Percentiles rank a stretch among this genome's conserved stretches.
These are phyloP conservation scores for Kodamaea sp. DNA, from an alignment of 1,139 yeast genomes.

Conservation along the genomic window DNA sequence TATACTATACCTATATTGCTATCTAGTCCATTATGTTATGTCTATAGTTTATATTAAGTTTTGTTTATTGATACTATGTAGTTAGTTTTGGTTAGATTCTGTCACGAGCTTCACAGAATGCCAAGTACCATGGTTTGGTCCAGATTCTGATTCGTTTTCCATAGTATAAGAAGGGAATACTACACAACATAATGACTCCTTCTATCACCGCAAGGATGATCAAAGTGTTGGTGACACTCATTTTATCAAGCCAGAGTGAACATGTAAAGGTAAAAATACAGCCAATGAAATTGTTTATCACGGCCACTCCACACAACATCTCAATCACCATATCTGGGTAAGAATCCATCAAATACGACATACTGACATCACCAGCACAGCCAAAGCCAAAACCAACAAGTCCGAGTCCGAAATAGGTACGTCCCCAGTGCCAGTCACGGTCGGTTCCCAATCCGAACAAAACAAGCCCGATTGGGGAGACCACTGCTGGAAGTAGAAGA, in stretches of 20 bases:
- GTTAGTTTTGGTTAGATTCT: background rate
- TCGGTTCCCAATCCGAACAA: constrained; percentile 40
- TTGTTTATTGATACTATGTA: background rate
- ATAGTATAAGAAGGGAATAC: constrained; percentile 30
- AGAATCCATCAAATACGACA: constrained; percentile 43
- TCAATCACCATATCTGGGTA: constrained; percentile 43
- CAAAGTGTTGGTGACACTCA: constrained; percentile 37
- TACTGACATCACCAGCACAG: constrained; percentile 38
- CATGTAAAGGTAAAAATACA: constrained; percentile 44
- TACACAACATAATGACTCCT: constrained; percentile 26
- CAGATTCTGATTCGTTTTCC: constrained; percentile 38
- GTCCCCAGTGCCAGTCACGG: constrained; percentile 33
- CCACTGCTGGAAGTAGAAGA: constrained; percentile 34
- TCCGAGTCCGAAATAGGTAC: constrained; percentile 37
- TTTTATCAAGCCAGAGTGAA: constrained; percentile 36
- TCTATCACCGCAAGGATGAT: constrained; percentile 38
- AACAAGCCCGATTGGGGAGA: constrained; percentile 38
- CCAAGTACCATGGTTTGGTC: constrained; percentile 36
- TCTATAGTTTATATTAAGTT: background rate
- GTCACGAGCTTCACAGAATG: constrained; percentile 23
- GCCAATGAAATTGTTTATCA: constrained; percentile 38
- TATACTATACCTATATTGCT: too few species aligned
- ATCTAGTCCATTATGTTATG: too few species aligned
- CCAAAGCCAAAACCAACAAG: constrained; percentile 41
- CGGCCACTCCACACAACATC: constrained; percentile 38